phyloP scores from a whole-genome alignment of 768 basidiomycete species.

The Hirschioporus abietinus region DNA sequence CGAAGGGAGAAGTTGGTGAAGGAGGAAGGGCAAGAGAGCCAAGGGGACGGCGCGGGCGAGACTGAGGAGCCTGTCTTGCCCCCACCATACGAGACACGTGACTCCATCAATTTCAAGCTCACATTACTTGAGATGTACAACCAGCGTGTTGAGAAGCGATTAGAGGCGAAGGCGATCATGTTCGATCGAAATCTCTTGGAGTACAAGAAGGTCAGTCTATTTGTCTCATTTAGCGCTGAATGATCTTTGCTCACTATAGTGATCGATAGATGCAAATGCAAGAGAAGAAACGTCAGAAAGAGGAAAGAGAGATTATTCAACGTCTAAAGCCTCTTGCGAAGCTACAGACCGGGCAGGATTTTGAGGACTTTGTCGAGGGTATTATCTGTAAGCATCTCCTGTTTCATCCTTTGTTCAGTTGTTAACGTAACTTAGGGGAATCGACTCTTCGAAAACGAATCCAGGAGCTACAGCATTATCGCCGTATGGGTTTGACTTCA shows the following conservation, averaged over 20 bases:
- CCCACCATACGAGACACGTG: slow-evolving; percentile 75
- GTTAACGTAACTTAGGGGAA: slow-evolving; percentile 55
- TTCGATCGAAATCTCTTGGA: slow-evolving; percentile 89
- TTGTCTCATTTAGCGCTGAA: slow-evolving; percentile 3
- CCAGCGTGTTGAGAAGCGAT: slow-evolving; percentile 79
- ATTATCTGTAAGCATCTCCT: slow-evolving; percentile 66
- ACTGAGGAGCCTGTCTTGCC: slow-evolving; percentile 64
- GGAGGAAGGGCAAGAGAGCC: slow-evolving; percentile 13
- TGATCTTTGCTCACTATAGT: slow-evolving; percentile 11
- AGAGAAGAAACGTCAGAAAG: slow-evolving; percentile 86
- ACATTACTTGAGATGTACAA: slow-evolving; percentile 87
- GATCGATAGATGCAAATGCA: slow-evolving; percentile 72
- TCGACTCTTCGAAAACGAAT: slow-evolving; percentile 82
- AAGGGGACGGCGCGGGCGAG: slow-evolving; percentile 53
- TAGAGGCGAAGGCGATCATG: slow-evolving; percentile 82
- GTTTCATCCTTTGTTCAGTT: neutral
- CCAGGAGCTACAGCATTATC: slow-evolving; percentile 86
- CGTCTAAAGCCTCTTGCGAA: slow-evolving; percentile 87
- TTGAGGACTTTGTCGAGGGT: slow-evolving; percentile 82
- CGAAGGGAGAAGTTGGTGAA: slow-evolving; percentile 7
- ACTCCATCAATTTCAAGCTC: slow-evolving; percentile 85
- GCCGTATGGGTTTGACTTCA: slow-evolving; percentile 78
- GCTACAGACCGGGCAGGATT: slow-evolving; percentile 87
- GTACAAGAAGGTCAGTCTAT: slow-evolving; percentile 79
- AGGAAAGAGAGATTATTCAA: slow-evolving; percentile 87